Evolutionary conservation across 1,139 yeast genomes (phyloP), one percentile per base, ranked within the genome.

Genomic region (Kurtzmaniella quercitrusa): DNA sequence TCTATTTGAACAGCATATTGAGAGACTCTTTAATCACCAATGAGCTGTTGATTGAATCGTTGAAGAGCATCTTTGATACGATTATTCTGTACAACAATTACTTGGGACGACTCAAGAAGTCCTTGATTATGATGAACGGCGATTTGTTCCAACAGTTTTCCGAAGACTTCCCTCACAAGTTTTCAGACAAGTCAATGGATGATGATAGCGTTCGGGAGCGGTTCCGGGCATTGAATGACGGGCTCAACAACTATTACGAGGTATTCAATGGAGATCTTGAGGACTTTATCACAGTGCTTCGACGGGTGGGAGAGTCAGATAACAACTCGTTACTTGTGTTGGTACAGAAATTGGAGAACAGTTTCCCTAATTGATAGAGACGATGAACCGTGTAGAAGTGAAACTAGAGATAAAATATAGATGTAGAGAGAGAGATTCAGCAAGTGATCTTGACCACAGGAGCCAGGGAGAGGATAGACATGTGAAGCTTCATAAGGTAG

Each of bases 1-100:
- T 75, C 5, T 83, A 77, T 53, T 64, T 88, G 48, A 85, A 83
- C 55, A 77, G 84, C 1, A 72, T 85, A 24, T 62, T 88, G 54
- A 76, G 81, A 50, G 88, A 84, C 50, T 79, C 90, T 21, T 72
- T 86, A 57, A 67, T 88, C 42, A 83, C 93, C 1, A 79, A 81
- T 45, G 74, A 78, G 21, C 74, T 71, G 40, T 63, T 85, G 41
- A 66, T 85, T 41, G 66, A 71, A 41, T 66, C 77, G 10, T 66
- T 77, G 17, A 70, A 73, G 49, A 64, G 62, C 39, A 55, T 80
- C 44, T 62, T 79, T 42, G 72, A 74, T 33, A 64, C 77, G 34
- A 66, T 80, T 14, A 62, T 81, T 16, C 74, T 74, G 57, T 85
- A 72, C 57, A 79, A 82, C 49, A 72, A 75, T 47, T 81, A 79